These are phyloP conservation scores for Astragalus glycyphyllos DNA, from an alignment of 306 rosid species.

Conservation along the genomic window DNA sequence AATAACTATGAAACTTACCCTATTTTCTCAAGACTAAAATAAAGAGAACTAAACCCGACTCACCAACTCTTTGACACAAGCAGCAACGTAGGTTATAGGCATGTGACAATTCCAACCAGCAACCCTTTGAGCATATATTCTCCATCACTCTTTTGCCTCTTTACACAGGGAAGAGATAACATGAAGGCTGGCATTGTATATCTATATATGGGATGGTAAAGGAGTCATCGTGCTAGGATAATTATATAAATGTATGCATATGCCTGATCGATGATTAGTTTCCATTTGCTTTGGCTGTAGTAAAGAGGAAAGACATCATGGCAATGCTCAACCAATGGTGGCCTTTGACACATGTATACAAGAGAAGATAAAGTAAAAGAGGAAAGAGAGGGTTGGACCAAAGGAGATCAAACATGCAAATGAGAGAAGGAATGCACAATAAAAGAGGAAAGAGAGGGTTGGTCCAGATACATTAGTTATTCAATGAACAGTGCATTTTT, in stretches of 20 bases:
- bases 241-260: not conserved
- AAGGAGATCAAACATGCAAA: not conserved
- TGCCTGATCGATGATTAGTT: not conserved
- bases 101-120: not conserved
- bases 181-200: not conserved
- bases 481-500: no score
- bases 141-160: not conserved
- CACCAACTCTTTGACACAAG: not conserved
- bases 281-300: not conserved
- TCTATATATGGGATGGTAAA: not conserved
- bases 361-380: no score
- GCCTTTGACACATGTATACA: not conserved
- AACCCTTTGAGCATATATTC: not conserved
- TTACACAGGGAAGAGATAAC: not conserved
- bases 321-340: not conserved
- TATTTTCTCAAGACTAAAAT: not conserved
- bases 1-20: conserved; percentile 4
- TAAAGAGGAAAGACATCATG: not conserved
- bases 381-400: not conserved
- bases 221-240: not conserved
- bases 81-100: not conserved
- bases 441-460: no score
- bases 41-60: conserved; percentile 5
- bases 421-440: not conserved
- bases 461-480: no score